These are phyloP conservation scores for Macrophomina tecta DNA, from an alignment of 2,329 filamentous ascomycete genomes.

Conservation along the genomic window DNA sequence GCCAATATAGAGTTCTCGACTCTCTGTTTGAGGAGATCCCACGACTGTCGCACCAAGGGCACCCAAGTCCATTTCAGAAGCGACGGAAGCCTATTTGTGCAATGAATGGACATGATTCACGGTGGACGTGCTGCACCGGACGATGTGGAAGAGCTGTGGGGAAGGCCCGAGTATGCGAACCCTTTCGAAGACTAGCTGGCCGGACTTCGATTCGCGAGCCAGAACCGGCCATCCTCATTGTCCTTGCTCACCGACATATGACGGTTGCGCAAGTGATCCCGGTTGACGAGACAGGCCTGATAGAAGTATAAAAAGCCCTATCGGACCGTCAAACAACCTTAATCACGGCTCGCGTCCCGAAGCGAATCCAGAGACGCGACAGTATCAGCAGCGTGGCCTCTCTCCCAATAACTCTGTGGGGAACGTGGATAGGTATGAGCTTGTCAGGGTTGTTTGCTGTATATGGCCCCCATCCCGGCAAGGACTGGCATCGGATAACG, in stretches of 20 bases:
- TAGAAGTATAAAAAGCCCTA: not conserved
- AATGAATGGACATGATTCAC: not conserved
- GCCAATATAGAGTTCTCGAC: not conserved
- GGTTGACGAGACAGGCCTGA: not conserved
- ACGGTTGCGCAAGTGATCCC: not conserved
- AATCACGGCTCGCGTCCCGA: not conserved
- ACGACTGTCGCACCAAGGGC: not conserved
- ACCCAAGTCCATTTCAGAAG: not conserved
- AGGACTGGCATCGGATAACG: no score
- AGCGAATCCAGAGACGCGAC: not conserved
- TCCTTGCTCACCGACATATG: not conserved
- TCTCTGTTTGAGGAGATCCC: not conserved
- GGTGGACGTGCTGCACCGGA: not conserved
- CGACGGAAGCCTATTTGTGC: not conserved
- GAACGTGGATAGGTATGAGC: not conserved
- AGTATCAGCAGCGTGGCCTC: not conserved
- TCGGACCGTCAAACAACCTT: constrained; percentile 15
- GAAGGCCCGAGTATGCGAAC: not conserved
- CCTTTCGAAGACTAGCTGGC: not conserved
- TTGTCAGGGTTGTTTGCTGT: not conserved
- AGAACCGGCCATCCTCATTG: not conserved
- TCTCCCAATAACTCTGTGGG: not conserved
- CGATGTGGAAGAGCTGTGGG: not conserved
- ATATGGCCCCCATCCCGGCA: no score
- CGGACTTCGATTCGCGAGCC: not conserved